Base-by-base conservation (phyloP, 345 rosid genomes). In the Combretum micranthum region DNA sequence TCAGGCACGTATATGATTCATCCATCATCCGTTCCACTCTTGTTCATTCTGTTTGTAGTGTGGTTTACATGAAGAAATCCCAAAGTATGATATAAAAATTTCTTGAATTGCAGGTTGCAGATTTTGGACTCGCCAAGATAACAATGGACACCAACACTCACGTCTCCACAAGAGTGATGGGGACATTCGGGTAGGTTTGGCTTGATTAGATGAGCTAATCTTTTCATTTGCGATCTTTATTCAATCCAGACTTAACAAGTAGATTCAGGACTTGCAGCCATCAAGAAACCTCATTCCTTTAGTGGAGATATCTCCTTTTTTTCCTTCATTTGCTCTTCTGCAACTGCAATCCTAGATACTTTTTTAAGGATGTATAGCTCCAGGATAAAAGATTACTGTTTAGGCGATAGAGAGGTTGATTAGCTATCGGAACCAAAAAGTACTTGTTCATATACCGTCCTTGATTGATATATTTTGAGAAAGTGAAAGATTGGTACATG, bases 81-180 rank as follows among this genome's bases (percentile, higher is more conserved):
- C 9, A 32, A 32, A 32, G 39, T 32, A 32, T 7, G 9, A 32
- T 4, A 32, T 32, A 4, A 3, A 32, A 32, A 32, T 32, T 32
- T 32, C 39, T 7, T 32, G 39, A 21, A 15, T 22, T 50, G n/a
- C 74, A 90, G 95, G 99, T 94, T 47, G 97, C 97, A 58, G 99
- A 94, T 74, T 94, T 94, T 67, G 99, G 99, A 62, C 95, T 94
- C 49, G 97, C 99, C 50, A 94, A 71, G 64, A 87, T 94, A 43
- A 84, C 79, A 20, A 93, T 82, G 70, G 78, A 93, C 19, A 61
- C 81, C 15, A 90, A 85, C 64, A 82, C 95, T 21, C 99, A 94
- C 75, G 97, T 94, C 56, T 94, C 99, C 56, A 94, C 97, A 61
- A 80, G 99, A n/a, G 97, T 90, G 59, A 90, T 94, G 99, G 97